These are phyloP conservation scores for Russula compacta DNA, from an alignment of 768 basidiomycete species.

Conservation along the genomic window DNA sequence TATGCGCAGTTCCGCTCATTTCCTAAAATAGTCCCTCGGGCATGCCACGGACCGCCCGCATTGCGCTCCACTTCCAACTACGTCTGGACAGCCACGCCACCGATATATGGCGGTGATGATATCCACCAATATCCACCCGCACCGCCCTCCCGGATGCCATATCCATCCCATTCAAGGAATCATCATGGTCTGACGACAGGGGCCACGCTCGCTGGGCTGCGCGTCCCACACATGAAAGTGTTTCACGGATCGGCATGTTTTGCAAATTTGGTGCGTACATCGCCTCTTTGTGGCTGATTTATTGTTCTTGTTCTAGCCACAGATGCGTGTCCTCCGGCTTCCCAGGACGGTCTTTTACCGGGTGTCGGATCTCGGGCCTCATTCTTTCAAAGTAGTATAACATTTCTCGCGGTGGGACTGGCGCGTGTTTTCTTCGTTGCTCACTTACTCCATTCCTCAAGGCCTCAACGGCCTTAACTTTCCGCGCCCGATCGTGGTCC, in stretches of 20 bases:
- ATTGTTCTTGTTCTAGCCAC: background rate
- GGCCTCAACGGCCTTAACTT: background rate
- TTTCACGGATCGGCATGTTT: conserved; percentile 5
- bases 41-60: background rate
- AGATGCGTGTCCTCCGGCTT: background rate
- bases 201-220: background rate
- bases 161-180: background rate
- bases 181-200: background rate
- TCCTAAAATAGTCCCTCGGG: background rate
- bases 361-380: background rate
- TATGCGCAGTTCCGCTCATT: background rate
- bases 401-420: background rate
- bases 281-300: conserved; percentile 1
- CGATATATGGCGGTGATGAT: too few species aligned
- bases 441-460: background rate
- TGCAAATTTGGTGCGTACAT: conserved; percentile 2
- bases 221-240: background rate
- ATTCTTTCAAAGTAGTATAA: background rate
- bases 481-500: background rate
- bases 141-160: background rate
- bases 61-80: background rate
- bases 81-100: background rate
- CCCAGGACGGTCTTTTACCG: background rate
- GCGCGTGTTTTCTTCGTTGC: background rate
- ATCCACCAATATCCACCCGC: background rate